These are phyloP conservation scores for Colletotrichum cuscutae DNA, from an alignment of 2,329 filamentous ascomycete species.

Conservation along the genomic window DNA sequence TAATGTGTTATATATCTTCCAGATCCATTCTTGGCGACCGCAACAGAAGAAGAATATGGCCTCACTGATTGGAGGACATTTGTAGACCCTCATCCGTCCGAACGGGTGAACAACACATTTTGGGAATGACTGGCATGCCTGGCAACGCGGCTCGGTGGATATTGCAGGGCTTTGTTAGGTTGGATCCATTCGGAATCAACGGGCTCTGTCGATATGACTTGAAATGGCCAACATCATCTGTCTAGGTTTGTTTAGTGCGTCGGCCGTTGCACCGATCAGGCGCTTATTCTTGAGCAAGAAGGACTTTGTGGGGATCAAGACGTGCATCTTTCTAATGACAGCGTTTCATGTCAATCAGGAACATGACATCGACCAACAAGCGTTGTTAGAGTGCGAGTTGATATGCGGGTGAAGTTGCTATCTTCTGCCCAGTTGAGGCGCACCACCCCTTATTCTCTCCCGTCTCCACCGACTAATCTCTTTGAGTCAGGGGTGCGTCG, in stretches of 20 bases:
- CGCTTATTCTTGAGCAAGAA: neutral
- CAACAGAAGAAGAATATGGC: neutral
- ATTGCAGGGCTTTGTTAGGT: neutral
- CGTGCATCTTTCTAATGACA: slow-evolving; percentile 6
- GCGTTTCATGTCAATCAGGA: slow-evolving; percentile 14
- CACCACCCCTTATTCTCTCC: slow-evolving; percentile 12
- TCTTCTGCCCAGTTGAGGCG: neutral
- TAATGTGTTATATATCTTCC: slow-evolving; percentile 24
- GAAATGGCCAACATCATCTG: neutral
- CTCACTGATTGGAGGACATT: slow-evolving; percentile 19
- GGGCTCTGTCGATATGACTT: neutral
- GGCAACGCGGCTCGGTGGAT: slow-evolving; percentile 5
- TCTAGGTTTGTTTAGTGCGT: slow-evolving; percentile 5
- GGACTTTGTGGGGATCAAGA: neutral
- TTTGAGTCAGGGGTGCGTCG: neutral
- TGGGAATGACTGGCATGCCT: slow-evolving; percentile 20
- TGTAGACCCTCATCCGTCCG: slow-evolving; percentile 15
- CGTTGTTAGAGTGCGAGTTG: neutral
- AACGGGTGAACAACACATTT: slow-evolving; percentile 12
- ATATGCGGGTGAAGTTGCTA: slow-evolving; percentile 22
- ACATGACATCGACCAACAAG: neutral
- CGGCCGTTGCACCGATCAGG: neutral
- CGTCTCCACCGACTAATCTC: slow-evolving; percentile 28
- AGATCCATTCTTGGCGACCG: slow-evolving; percentile 5
- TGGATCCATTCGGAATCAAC: neutral